Conservation (phyloP, 345 rosid genomes). For the Bruguiera gymnorhiza region DNA sequence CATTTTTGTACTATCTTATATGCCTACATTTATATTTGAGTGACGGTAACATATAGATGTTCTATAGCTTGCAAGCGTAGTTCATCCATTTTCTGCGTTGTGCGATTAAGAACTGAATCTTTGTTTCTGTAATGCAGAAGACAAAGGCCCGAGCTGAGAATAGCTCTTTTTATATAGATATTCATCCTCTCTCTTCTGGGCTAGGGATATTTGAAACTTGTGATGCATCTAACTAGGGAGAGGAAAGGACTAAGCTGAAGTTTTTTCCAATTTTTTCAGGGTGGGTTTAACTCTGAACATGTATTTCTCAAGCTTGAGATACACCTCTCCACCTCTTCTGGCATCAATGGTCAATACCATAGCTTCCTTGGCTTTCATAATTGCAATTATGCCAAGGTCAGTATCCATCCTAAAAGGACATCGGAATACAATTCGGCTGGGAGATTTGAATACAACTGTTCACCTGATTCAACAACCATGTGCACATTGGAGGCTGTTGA, state of each 20-base stretch:
- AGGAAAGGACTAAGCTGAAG: not conserved
- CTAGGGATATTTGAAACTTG: slow-evolving; percentile 23
- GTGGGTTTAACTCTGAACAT: slow-evolving; percentile 53
- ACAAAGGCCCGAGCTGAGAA: slow-evolving; percentile 52
- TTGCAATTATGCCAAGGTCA: slow-evolving; percentile 43
- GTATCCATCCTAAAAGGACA: not conserved
- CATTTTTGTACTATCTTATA: slow-evolving; percentile 32
- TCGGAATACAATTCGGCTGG: too few relatives aligned
- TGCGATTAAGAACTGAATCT: not conserved
- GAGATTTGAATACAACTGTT: not conserved
- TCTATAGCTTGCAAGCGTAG: not conserved
- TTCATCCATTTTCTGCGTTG: not conserved
- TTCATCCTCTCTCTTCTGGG: slow-evolving; percentile 59
- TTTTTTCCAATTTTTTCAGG: slow-evolving; percentile 29
- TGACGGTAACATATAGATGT: not conserved
- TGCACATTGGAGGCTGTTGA: slow-evolving; percentile 52
- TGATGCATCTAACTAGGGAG: not conserved
- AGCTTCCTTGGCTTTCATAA: slow-evolving; percentile 48
- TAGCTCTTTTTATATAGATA: slow-evolving; percentile 51
- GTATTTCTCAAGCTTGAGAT: slow-evolving; percentile 52
- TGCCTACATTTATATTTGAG: too few relatives aligned
- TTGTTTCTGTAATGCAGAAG: slow-evolving; percentile 38
- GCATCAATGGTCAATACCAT: slow-evolving; percentile 45
- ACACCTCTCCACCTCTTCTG: slow-evolving; percentile 51
- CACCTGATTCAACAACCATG: not conserved